A percentile compares a stretch with the other conserved stretches of the same genome.
Evolutionary conservation across 306 rosid species (phyloP).

Genomic region (Ormosia semicastrata): DNA sequence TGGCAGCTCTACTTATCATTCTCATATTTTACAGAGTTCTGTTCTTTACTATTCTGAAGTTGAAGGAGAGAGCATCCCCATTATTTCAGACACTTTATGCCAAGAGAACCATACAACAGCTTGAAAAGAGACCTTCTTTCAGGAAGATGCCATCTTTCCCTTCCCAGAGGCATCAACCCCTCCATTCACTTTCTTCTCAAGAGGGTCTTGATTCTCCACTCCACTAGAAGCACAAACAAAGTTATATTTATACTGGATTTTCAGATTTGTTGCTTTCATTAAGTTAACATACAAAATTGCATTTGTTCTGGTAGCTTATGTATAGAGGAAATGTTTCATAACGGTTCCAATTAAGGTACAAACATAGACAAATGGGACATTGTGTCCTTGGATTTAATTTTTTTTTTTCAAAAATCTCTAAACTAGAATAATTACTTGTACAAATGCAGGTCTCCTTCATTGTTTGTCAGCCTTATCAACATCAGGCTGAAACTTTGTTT

Average conservation of each 20-base stretch:
- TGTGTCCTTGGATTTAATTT: conserved; percentile 4
- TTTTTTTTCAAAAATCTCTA: background rate
- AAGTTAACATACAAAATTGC: conserved; percentile 33
- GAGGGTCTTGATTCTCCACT: conserved; percentile 64
- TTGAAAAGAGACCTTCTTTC: conserved; percentile 56
- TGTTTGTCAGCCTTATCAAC: background rate
- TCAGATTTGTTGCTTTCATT: conserved; percentile 1
- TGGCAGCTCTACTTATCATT: conserved; percentile 39
- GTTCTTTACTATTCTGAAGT: conserved; percentile 44
- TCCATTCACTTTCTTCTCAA: conserved; percentile 54
- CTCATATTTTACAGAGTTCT: conserved; percentile 41
- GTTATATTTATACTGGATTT: background rate
- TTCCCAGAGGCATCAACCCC: conserved; percentile 52
- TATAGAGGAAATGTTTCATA: conserved; percentile 34
- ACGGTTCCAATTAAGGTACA: conserved; percentile 25
- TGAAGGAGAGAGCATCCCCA: conserved; percentile 52
- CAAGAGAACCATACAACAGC: conserved; percentile 45
- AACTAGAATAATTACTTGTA: conserved; percentile 23
- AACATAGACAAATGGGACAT: conserved; percentile 22
- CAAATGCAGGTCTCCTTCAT: background rate
- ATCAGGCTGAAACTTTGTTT: background rate
- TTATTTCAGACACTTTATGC: conserved; percentile 34
- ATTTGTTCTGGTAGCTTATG: conserved; percentile 24
- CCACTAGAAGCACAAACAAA: conserved; percentile 4
- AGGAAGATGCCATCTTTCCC: conserved; percentile 46